A percentile compares a stretch with the other conserved stretches of the same genome.
phyloP scores from a whole-genome alignment of 2,329 filamentous ascomycete species.

The Xylariaceae sp. region DNA sequence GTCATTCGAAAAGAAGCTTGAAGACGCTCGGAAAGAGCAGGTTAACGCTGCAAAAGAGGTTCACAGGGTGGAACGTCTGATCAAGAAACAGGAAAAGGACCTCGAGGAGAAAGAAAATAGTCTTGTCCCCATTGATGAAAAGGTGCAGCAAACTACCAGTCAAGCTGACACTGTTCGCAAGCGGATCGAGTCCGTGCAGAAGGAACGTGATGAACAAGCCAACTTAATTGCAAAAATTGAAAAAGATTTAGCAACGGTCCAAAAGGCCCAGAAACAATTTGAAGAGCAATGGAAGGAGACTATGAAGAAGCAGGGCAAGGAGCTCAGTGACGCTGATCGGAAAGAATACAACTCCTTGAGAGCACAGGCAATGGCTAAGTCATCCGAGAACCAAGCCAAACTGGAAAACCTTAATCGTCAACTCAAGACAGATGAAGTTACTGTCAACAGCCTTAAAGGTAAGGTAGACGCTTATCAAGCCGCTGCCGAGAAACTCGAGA shows the following conservation, averaged over 20 bases:
- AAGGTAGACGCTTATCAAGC: slow-evolving; percentile 82
- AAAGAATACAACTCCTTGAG: slow-evolving; percentile 88
- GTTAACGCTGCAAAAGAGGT: slow-evolving; percentile 77
- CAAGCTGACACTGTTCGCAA: slow-evolving; percentile 72
- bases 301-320: slow-evolving; percentile 83
- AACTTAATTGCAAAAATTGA: slow-evolving; percentile 73
- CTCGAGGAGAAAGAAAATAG: slow-evolving; percentile 86
- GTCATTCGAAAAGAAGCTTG: slow-evolving; percentile 79
- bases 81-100: slow-evolving; percentile 83
- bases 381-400: slow-evolving; percentile 79
- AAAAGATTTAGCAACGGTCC: slow-evolving; percentile 81
- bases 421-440: slow-evolving; percentile 88
- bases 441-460: slow-evolving; percentile 84
- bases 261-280: slow-evolving; percentile 88
- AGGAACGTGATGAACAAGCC: slow-evolving; percentile 76
- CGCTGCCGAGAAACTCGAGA: slow-evolving; percentile 74
- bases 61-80: slow-evolving; percentile 79
- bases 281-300: slow-evolving; percentile 86
- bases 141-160: slow-evolving; percentile 78
- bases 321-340: slow-evolving; percentile 83
- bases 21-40: slow-evolving; percentile 84
- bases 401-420: slow-evolving; percentile 88
- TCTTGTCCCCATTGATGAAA: slow-evolving; percentile 89
- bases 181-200: slow-evolving; percentile 72
- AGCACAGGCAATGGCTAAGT: slow-evolving; percentile 82